Evolutionary conservation across 1,139 yeast genomes (phyloP).

Genomic region (Debaryomyces robertsiae): DNA sequence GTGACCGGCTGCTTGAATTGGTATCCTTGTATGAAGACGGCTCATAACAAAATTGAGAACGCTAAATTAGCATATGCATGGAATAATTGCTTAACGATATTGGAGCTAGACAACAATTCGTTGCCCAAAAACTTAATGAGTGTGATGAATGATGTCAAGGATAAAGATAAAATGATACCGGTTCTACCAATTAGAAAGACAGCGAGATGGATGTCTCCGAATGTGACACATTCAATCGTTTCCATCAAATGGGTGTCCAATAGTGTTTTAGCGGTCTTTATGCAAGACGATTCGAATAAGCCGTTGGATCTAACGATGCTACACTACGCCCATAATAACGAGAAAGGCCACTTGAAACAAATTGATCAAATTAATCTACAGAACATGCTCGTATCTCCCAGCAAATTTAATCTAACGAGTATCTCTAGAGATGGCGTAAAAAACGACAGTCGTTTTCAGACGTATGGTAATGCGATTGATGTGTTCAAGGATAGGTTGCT

Average conservation of each 20-base stretch:
- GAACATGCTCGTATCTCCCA: background rate
- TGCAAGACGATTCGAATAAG: conserved; percentile 8
- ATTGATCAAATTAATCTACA: conserved; percentile 9
- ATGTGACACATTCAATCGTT: conserved; percentile 44
- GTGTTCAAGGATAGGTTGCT: conserved; percentile 31
- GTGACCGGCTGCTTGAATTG: conserved; percentile 49
- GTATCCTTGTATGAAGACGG: conserved; percentile 48
- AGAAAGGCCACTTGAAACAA: background rate
- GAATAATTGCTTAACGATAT: conserved; percentile 57
- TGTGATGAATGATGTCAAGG: conserved; percentile 37
- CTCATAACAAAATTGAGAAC: conserved; percentile 27
- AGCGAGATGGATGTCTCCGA: conserved; percentile 45
- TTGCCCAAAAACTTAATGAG: conserved; percentile 33
- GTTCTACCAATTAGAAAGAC: conserved; percentile 44
- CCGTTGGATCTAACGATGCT: conserved; percentile 5
- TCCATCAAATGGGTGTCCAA: conserved; percentile 63
- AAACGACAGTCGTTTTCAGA: background rate
- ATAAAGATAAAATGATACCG: conserved; percentile 42
- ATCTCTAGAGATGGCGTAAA: background rate
- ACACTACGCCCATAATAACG: conserved; percentile 6
- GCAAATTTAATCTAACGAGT: background rate
- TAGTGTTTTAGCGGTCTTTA: conserved; percentile 46
- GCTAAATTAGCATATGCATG: conserved; percentile 70
- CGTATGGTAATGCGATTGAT: conserved; percentile 21
- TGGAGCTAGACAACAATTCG: conserved; percentile 48